phyloP scores from a whole-genome alignment of 2,329 filamentous ascomycete species.

The Aspergillus costaricaensis region DNA sequence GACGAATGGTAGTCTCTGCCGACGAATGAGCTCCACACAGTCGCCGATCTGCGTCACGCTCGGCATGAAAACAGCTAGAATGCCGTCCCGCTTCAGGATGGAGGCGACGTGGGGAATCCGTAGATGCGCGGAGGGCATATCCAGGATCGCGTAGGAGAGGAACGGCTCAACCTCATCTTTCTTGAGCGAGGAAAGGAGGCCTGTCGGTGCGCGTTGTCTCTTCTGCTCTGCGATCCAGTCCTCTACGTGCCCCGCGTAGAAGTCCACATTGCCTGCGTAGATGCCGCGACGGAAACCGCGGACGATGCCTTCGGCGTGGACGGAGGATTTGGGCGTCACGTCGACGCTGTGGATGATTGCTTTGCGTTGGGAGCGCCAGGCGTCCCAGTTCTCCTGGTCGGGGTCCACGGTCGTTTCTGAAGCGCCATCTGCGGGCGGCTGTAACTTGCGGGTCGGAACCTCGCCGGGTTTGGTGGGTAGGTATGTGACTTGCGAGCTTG shows the following conservation, averaged over 20 bases:
- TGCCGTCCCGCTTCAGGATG: conserved; percentile 64
- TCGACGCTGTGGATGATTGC: conserved; percentile 78
- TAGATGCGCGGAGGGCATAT: conserved; percentile 66
- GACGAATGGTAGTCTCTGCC: conserved; percentile 56
- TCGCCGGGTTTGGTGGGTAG: conserved; percentile 17
- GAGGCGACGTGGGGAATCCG: conserved; percentile 49
- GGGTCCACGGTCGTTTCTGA: conserved; percentile 15
- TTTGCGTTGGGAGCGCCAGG: conserved; percentile 55
- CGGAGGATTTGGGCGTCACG: conserved; percentile 61
- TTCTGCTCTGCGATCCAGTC: conserved; percentile 62
- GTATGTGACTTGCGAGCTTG: conserved; percentile 34
- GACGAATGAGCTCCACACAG: conserved; percentile 59
- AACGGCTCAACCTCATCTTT: conserved; percentile 55
- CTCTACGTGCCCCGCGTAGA: conserved; percentile 68
- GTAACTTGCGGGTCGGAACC: conserved; percentile 12
- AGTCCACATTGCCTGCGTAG: conserved; percentile 71
- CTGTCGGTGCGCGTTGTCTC: conserved; percentile 33
- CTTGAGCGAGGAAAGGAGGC: conserved; percentile 19
- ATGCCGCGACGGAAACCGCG: conserved; percentile 68
- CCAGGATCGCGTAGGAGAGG: conserved; percentile 70
- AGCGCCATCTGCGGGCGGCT: conserved; percentile 1
- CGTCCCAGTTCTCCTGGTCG: conserved; percentile 43
- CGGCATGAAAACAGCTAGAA: conserved; percentile 71
- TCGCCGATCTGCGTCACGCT: conserved; percentile 76
- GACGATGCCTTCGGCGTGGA: conserved; percentile 65